phyloP scores from a whole-genome alignment of 495 filamentous ascomycete genomes.

The Aspergillus biplanus region DNA sequence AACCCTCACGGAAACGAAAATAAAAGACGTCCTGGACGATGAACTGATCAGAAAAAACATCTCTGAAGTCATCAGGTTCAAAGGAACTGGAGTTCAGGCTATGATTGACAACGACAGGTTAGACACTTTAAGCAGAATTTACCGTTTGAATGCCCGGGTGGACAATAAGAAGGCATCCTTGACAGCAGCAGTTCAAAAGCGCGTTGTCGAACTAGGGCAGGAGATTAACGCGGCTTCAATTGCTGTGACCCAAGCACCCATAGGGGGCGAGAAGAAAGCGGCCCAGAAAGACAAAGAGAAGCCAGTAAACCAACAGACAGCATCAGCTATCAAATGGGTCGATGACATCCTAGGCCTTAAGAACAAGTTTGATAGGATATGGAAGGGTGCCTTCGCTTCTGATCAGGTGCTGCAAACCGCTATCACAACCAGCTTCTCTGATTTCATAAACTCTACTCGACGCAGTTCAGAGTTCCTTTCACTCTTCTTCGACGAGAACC shows the following conservation, averaged over 20 bases:
- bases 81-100: constrained; percentile 77
- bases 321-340: constrained; percentile 91
- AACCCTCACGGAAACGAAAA: constrained; percentile 68
- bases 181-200: constrained; percentile 66
- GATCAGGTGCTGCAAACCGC: constrained; percentile 81
- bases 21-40: constrained; percentile 75
- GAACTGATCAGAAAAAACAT: constrained; percentile 78
- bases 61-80: constrained; percentile 78
- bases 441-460: constrained; percentile 87
- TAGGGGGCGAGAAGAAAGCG: constrained; percentile 41
- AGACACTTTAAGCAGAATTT: constrained; percentile 76
- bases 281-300: constrained; percentile 54
- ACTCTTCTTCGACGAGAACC: constrained; percentile 94
- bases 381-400: constrained; percentile 65
- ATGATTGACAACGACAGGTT: constrained; percentile 92
- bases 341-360: constrained; percentile 86
- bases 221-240: constrained; percentile 75
- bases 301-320: constrained; percentile 67
- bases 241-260: constrained; percentile 24
- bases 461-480: constrained; percentile 91
- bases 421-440: constrained; percentile 79
- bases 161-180: constrained; percentile 75
- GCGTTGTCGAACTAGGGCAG: constrained; percentile 78
- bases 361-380: constrained; percentile 84
- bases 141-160: constrained; percentile 74